These are phyloP conservation scores for Escovopsis weberi DNA, from an alignment of 2,329 filamentous ascomycete species.

Conservation along the genomic window DNA sequence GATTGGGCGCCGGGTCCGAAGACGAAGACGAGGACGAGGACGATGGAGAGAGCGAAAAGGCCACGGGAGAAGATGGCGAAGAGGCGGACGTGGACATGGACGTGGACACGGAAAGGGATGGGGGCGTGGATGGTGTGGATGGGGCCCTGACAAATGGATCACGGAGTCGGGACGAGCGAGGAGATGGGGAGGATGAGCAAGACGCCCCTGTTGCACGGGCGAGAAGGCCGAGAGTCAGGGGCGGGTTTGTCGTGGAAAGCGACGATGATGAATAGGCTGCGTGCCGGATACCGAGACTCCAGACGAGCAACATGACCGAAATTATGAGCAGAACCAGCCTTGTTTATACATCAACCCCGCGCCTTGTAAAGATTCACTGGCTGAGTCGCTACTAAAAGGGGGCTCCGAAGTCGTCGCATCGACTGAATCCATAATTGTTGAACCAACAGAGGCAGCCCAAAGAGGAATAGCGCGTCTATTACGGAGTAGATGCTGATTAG, in stretches of 20 bases:
- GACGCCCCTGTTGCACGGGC: constrained; percentile 12
- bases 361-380: too few species aligned
- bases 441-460: too few species aligned
- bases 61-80: constrained; percentile 14
- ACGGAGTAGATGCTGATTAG: too few species aligned
- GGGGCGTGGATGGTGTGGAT: constrained; percentile 15
- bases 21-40: constrained; percentile 11
- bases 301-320: too few species aligned
- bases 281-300: too few species aligned
- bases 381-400: too few species aligned
- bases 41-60: constrained; percentile 15
- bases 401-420: too few species aligned
- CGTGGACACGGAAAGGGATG: constrained; percentile 11
- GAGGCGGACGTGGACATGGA: constrained; percentile 17
- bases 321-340: too few species aligned
- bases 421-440: too few species aligned
- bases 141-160: constrained; percentile 2
- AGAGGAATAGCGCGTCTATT: too few species aligned
- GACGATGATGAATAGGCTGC: constrained; percentile 36
- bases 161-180: constrained; percentile 1
- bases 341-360: too few species aligned
- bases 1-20: constrained; percentile 15
- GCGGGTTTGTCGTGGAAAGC: constrained; percentile 44
- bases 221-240: constrained; percentile 30
- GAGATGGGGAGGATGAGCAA: constrained; percentile 14